Percentiles rank a stretch among this genome's conserved stretches.
phyloP scores from a whole-genome alignment of 305 asterid species.

The Solanum aculeatissimum region DNA sequence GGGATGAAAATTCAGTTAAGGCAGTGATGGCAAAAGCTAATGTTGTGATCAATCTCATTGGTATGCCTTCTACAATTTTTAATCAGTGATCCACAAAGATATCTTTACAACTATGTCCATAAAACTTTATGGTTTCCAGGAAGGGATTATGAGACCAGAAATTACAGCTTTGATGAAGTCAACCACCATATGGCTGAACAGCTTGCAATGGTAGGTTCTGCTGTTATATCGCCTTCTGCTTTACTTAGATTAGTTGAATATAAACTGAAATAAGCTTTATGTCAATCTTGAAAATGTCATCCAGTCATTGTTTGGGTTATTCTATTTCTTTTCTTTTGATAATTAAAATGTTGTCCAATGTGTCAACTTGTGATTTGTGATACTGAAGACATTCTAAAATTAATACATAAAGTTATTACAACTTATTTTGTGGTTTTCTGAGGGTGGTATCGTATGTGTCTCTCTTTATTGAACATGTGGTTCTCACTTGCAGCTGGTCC shows the following conservation, averaged over 20 bases:
- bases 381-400: not conserved
- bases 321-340: not conserved
- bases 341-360: not conserved
- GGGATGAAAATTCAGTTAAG: slow-evolving; percentile 84
- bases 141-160: slow-evolving; percentile 90
- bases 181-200: slow-evolving; percentile 81
- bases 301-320: not conserved
- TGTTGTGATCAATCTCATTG: slow-evolving; percentile 91
- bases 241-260: not conserved
- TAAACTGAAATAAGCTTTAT: not conserved
- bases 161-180: slow-evolving; percentile 88
- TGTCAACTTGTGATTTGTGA: not conserved
- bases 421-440: not conserved
- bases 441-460: not conserved
- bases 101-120: not conserved
- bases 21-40: slow-evolving; percentile 98
- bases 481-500: not conserved
- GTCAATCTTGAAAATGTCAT: not conserved
- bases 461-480: not conserved
- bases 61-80: slow-evolving; percentile 21
- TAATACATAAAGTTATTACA: not conserved
- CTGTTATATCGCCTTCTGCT: not conserved
- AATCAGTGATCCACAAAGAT: not conserved
- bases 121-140: slow-evolving; percentile 35
- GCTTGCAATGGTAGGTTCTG: slow-evolving; percentile 57